phyloP scores from a whole-genome alignment of 768 basidiomycete genomes.

The Galerina marginata region DNA sequence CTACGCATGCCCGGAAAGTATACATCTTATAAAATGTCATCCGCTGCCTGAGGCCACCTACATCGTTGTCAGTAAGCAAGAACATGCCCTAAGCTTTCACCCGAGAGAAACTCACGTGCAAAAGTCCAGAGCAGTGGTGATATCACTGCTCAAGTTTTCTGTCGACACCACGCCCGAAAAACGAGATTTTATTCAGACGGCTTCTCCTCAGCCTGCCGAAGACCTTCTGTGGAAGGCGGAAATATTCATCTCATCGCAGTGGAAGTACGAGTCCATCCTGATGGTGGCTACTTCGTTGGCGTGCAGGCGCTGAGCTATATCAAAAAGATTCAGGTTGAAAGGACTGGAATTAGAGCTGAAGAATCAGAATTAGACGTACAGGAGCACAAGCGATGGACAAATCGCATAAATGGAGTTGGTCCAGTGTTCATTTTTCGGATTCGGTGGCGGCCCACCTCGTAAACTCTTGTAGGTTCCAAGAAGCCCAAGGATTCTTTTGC shows the following conservation, averaged over 20 bases:
- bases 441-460: slow-evolving; percentile 29
- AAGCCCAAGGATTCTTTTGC: not conserved
- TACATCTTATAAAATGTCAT: too few species aligned
- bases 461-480: not conserved
- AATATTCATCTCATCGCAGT: slow-evolving; percentile 52
- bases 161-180: too few species aligned
- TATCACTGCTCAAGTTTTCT: too few species aligned
- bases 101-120: too few species aligned
- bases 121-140: too few species aligned
- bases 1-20: too few species aligned
- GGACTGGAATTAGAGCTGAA: slow-evolving; percentile 30
- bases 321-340: too few species aligned
- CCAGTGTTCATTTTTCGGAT: slow-evolving; percentile 37
- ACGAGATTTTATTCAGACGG: not conserved
- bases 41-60: too few species aligned
- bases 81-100: too few species aligned
- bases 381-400: slow-evolving; percentile 68
- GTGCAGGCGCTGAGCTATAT: slow-evolving; percentile 38
- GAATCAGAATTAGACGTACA: slow-evolving; percentile 37
- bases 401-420: slow-evolving; percentile 58
- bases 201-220: slow-evolving; percentile 37
- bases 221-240: slow-evolving; percentile 51
- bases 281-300: slow-evolving; percentile 57
- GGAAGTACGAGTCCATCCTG: slow-evolving; percentile 69
- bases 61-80: too few species aligned